phyloP scores from a whole-genome alignment of 1,284 basidiomycete genomes.

The Apiotrichum gamsii region DNA sequence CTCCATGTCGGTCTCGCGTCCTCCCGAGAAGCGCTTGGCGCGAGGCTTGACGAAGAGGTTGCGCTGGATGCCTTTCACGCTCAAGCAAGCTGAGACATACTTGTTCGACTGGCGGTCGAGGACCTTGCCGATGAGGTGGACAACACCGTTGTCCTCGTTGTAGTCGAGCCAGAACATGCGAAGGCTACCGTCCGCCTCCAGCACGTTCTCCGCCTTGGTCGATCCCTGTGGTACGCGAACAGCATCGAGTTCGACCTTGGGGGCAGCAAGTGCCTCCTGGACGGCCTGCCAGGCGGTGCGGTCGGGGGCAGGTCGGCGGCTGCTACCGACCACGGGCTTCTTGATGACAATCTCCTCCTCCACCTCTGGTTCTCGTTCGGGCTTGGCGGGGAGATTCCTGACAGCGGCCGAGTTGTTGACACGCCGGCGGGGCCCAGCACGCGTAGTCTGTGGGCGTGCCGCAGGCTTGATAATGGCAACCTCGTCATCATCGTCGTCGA shows the following conservation, averaged over 20 bases:
- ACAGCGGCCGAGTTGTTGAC: conserved; percentile 47
- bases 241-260: conserved; percentile 31
- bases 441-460: conserved; percentile 17
- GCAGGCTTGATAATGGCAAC: conserved; percentile 14
- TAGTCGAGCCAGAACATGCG: conserved; percentile 92
- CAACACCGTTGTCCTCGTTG: conserved; percentile 67
- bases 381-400: conserved; percentile 50
- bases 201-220: conserved; percentile 46
- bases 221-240: conserved; percentile 46
- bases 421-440: conserved; percentile 30
- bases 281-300: conserved; percentile 68
- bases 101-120: conserved; percentile 62
- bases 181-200: conserved; percentile 67
- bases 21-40: conserved; percentile 55
- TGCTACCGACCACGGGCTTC: conserved; percentile 21
- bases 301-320: conserved; percentile 26
- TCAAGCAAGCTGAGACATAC: conserved; percentile 85
- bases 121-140: conserved; percentile 80
- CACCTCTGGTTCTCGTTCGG: conserved; percentile 18
- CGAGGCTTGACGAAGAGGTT: conserved; percentile 92
- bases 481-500: conserved; percentile 46
- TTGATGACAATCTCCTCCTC: conserved; percentile 25
- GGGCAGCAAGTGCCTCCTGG: conserved; percentile 52
- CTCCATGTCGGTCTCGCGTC: conserved; percentile 67
- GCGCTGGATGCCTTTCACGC: conserved; percentile 76